phyloP scores from a whole-genome alignment of 192 early-diverging fungal species.

The Borealophlyctis nickersoniae region DNA sequence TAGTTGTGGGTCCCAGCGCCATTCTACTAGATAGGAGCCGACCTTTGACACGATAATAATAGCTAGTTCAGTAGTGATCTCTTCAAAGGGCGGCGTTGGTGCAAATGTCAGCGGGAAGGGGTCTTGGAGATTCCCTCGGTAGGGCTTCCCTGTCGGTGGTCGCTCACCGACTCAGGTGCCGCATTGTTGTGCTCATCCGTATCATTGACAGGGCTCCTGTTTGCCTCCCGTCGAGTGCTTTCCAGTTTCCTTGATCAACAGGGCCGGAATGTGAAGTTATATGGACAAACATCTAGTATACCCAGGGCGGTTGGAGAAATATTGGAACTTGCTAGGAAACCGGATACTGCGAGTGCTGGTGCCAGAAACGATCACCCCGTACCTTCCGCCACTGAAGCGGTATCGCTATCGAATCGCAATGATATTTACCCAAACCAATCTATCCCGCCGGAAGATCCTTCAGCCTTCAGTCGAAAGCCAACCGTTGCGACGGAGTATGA shows the following conservation, averaged over 20 bases:
- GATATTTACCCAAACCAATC: not conserved
- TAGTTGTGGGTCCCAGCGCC: too few relatives aligned
- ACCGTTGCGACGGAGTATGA: too few relatives aligned
- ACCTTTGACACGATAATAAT: too few relatives aligned
- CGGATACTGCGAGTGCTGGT: not conserved
- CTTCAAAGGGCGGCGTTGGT: too few relatives aligned
- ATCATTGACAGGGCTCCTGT: constrained; percentile 27
- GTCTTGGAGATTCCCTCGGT: too few relatives aligned
- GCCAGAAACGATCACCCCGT: not conserved
- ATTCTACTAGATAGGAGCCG: too few relatives aligned
- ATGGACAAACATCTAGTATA: constrained; percentile 20
- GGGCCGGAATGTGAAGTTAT: constrained; percentile 1
- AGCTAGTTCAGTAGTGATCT: too few relatives aligned
- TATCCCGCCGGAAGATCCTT: not conserved
- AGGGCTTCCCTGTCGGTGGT: too few relatives aligned
- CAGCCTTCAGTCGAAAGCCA: not conserved
- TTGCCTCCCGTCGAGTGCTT: constrained; percentile 19
- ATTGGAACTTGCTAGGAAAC: not conserved
- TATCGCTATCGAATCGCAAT: not conserved
- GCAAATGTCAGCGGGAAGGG: too few relatives aligned
- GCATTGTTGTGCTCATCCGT: too few relatives aligned
- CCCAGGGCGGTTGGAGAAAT: constrained; percentile 15
- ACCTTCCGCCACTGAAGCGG: not conserved
- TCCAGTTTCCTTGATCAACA: not conserved
- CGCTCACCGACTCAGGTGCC: too few relatives aligned